phyloP scores from a whole-genome alignment of 2,329 filamentous ascomycete species.

The Hymenoscyphus scutula region DNA sequence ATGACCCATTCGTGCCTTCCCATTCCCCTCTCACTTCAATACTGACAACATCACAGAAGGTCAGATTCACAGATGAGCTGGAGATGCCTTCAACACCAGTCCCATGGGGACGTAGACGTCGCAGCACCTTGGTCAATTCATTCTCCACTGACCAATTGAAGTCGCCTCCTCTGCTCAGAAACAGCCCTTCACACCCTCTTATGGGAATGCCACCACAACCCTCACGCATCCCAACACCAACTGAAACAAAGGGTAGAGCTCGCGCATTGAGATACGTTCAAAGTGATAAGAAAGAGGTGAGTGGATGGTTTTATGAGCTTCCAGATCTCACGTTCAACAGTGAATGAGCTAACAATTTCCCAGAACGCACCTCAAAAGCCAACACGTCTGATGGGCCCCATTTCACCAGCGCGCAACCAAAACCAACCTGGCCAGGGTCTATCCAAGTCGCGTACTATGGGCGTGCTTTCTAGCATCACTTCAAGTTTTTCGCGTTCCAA shows the following conservation, averaged over 20 bases:
- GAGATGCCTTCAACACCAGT: neutral
- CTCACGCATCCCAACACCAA: constrained; percentile 14
- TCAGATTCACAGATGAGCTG: neutral
- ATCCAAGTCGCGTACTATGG: constrained; percentile 47
- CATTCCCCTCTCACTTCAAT: neutral
- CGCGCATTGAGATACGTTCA: constrained; percentile 18
- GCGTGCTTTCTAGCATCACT: constrained; percentile 45
- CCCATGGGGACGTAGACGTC: neutral
- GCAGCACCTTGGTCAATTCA: constrained; percentile 5
- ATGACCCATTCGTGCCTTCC: neutral
- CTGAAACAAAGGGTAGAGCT: constrained; percentile 11
- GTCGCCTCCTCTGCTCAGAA: constrained; percentile 8
- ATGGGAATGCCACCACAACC: neutral
- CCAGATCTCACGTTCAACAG: neutral
- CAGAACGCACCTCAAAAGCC: constrained; percentile 16
- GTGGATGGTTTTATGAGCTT: neutral
- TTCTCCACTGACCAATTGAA: constrained; percentile 9
- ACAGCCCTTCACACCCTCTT: neutral
- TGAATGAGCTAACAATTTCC: constrained; percentile 8
- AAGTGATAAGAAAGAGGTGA: constrained; percentile 23
- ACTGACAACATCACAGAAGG: neutral
- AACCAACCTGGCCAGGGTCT: constrained; percentile 26
- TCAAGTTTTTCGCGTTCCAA: constrained; percentile 43
- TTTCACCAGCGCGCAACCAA: constrained; percentile 19
- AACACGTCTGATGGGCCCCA: constrained; percentile 17